Evolutionary conservation across 768 basidiomycete genomes (phyloP).

Genomic region (Amanita rubescens): DNA sequence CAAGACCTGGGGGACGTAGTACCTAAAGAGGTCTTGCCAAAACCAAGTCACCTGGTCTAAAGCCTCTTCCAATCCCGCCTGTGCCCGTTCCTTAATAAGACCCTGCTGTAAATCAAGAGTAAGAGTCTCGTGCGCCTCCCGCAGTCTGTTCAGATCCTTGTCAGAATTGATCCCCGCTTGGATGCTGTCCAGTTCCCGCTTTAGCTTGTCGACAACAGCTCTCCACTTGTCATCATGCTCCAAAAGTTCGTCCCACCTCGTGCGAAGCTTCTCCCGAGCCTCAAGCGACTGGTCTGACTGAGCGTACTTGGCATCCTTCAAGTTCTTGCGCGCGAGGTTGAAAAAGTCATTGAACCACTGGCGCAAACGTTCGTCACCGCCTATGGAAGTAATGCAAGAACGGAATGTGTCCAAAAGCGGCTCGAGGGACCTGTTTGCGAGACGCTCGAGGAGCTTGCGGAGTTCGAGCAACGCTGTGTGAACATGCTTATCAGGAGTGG

Average conservation of each 20-base stretch:
- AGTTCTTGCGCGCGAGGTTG: conserved; percentile 32
- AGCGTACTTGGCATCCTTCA: conserved; percentile 46
- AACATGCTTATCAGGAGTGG: conserved; percentile 56
- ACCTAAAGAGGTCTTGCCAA: conserved; percentile 77
- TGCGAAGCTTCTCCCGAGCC: conserved; percentile 36
- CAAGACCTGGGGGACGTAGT: conserved; percentile 60
- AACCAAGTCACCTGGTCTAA: conserved; percentile 66
- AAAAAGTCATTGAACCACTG: conserved; percentile 51
- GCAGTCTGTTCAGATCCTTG: conserved; percentile 38
- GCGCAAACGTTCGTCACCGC: conserved; percentile 45
- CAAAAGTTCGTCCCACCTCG: conserved; percentile 43
- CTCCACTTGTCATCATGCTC: conserved; percentile 50
- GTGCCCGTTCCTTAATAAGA: conserved; percentile 24
- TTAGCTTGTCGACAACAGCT: conserved; percentile 36
- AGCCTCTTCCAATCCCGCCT: conserved; percentile 40
- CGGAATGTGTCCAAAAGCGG: conserved; percentile 36
- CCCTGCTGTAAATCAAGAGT: conserved; percentile 41
- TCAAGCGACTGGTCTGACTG: conserved; percentile 39
- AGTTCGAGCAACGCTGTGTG: conserved; percentile 43
- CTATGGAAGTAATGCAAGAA: conserved; percentile 38
- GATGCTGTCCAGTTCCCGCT: conserved; percentile 36
- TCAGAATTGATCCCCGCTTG: conserved; percentile 41
- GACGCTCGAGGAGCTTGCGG: conserved; percentile 42
- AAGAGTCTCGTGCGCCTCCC: conserved; percentile 41
- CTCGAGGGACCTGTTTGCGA: conserved; percentile 46